Evolutionary conservation across 176 grass and related monocot species (phyloP).

Genomic region (Chrysopogon serrulatus): DNA sequence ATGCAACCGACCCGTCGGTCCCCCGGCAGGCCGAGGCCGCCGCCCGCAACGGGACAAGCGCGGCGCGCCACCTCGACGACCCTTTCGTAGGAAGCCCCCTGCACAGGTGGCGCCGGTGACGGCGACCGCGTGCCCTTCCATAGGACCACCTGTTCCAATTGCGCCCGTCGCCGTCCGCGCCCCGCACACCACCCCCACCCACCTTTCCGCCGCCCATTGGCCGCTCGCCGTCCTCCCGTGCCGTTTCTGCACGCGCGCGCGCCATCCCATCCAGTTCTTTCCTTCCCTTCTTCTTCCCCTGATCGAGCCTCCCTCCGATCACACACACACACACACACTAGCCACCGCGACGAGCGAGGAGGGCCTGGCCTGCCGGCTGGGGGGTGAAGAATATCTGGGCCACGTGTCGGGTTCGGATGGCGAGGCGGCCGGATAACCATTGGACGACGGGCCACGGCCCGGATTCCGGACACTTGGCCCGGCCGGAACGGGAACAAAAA

Average conservation of each 20-base stretch:
- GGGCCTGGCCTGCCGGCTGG: too few species aligned
- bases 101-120: slow-evolving; percentile 30
- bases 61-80: slow-evolving; percentile 33
- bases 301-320: too few species aligned
- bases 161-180: slow-evolving; percentile 5
- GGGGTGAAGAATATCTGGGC: slow-evolving; percentile 15
- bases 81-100: slow-evolving; percentile 17
- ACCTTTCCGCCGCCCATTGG: slow-evolving; percentile 37
- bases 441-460: neutral
- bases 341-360: too few species aligned
- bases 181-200: neutral
- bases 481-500: slow-evolving; percentile 9
- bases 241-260: neutral
- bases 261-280: neutral
- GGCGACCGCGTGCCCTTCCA: slow-evolving; percentile 6
- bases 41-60: slow-evolving; percentile 36
- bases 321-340: neutral
- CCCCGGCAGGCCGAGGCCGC: too few species aligned
- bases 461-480: slow-evolving; percentile 36
- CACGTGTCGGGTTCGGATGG: slow-evolving; percentile 29
- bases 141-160: slow-evolving; percentile 25
- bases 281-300: too few species aligned
- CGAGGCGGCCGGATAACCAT: slow-evolving; percentile 35
- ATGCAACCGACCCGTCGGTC: too few species aligned
- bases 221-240: neutral